A percentile compares a stretch with the other conserved stretches of the same genome.
Evolutionary conservation across 2,329 filamentous ascomycete species (phyloP).

Genomic region (Gaeumannomyces sp.): DNA sequence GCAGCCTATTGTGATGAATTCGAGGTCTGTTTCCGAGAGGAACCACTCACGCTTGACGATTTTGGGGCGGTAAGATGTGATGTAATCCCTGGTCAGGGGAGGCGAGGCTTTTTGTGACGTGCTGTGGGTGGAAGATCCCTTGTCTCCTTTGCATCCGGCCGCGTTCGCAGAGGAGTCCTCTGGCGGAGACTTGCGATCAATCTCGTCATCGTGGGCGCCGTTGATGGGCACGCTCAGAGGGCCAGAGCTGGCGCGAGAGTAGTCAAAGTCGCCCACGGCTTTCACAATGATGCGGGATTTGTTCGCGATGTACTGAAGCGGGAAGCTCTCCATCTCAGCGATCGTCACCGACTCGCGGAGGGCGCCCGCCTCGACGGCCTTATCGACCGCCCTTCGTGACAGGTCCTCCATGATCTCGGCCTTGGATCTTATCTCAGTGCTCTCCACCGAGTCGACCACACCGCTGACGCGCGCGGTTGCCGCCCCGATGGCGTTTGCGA

Average conservation of each 20-base stretch:
- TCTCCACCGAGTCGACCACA: constrained; percentile 44
- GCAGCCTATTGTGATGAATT: constrained; percentile 51
- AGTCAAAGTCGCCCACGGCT: constrained; percentile 53
- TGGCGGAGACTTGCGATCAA: not conserved
- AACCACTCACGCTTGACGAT: constrained; percentile 48
- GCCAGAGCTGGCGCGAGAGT: constrained; percentile 24
- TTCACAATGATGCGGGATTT: constrained; percentile 53
- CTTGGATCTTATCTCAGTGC: constrained; percentile 35
- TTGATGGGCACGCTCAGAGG: constrained; percentile 10
- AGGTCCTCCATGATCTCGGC: constrained; percentile 33
- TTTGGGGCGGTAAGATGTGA: constrained; percentile 40
- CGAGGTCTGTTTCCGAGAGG: constrained; percentile 50
- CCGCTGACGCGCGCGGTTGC: constrained; percentile 55
- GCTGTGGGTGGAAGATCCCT: constrained; percentile 14
- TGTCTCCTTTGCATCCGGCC: constrained; percentile 4
- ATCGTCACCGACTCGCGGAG: constrained; percentile 36
- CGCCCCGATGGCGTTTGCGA: constrained; percentile 61
- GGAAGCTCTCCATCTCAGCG: constrained; percentile 47
- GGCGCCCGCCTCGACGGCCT: constrained; percentile 39
- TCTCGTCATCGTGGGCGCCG: constrained; percentile 9
- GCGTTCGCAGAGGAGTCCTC: not conserved
- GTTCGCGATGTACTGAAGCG: constrained; percentile 47
- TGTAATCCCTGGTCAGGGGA: constrained; percentile 16
- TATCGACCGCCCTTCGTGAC: constrained; percentile 34
- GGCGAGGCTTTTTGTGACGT: constrained; percentile 9